Evolutionary conservation across 2,329 filamentous ascomycete species (phyloP).

Genomic region (Fusarium pininemorale): DNA sequence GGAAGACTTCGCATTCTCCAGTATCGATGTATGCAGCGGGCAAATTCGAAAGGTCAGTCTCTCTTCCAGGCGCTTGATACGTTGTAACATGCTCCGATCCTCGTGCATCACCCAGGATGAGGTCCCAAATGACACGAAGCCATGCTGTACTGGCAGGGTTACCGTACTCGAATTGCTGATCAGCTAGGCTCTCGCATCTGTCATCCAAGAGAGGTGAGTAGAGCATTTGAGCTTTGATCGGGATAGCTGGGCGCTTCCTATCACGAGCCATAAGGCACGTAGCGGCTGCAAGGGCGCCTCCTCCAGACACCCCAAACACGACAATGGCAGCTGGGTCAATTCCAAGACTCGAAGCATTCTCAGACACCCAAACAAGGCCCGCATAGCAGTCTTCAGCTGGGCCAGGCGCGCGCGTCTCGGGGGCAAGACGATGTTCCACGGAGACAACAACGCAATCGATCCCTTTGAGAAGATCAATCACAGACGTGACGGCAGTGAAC

Average conservation of each 20-base stretch:
- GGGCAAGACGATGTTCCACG: conserved; percentile 1
- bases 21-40: background rate
- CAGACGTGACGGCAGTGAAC: background rate
- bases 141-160: background rate
- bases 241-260: background rate
- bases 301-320: conserved; percentile 2
- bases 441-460: background rate
- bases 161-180: conserved; percentile 2
- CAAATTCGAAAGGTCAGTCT: background rate
- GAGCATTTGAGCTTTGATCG: conserved; percentile 6
- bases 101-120: background rate
- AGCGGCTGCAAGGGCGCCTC: background rate
- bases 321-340: background rate
- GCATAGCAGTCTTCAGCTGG: conserved; percentile 6
- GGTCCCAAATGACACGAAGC: conserved; percentile 7
- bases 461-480: background rate
- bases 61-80: background rate
- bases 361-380: background rate
- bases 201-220: conserved; percentile 5
- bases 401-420: background rate
- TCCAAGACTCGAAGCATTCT: background rate
- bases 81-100: background rate
- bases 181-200: background rate
- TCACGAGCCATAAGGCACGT: conserved; percentile 9
- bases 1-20: conserved; percentile 4